Base-by-base conservation (phyloP, 164 flowering plant genomes). In the Buxus sempervirens region DNA sequence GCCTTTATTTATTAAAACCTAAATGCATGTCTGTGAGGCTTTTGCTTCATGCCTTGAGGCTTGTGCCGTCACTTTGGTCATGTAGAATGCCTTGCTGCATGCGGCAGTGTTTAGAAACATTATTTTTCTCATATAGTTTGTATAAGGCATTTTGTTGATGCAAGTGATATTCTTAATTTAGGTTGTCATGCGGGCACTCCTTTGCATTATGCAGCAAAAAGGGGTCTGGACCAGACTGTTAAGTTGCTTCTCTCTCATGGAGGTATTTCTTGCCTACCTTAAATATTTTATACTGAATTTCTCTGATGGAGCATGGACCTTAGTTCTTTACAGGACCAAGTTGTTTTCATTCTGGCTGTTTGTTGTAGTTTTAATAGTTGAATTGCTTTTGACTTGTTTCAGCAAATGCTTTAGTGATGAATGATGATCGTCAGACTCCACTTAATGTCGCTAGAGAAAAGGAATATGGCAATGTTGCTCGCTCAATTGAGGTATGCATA, bases 201-300 rank as follows among this genome's bases (percentile, higher is more conserved):
- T 45, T 78, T 96, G 59, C 99, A 96, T 80, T 97, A 96, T 80
- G 98, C 99, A 15, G 96, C 96, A 21, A 90, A 88, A 77, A 84
- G 89, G 73, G 98, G 99, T 58, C 88, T 88, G 56, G 84, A 82
- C 7, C 73, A 74, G 26, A 86, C 83, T 70, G 95, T 90, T 38
- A 85, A 79, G 72, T 82, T 96, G 67, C 95, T 96, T 81, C 89
- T 96, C 63, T 83, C 89, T 5, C 72, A 80, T 78, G 93, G 96
- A 86, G 98, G 99, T 93, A 23, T 9, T 70, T 15, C 16, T 62
- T 62, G 22, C 54, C 13, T 5, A 45, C 51, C 1, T 41, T 26
- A 23, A 62, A 22, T 14, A 51, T 49, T 66, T 9, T 62, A 64
- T 54, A 3, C 54, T 22, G 51, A 55, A n/a, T 7, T 24, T 1